Conservation (phyloP, 192 early-diverging fungal genomes). For the Backusella liffmaniae region DNA sequence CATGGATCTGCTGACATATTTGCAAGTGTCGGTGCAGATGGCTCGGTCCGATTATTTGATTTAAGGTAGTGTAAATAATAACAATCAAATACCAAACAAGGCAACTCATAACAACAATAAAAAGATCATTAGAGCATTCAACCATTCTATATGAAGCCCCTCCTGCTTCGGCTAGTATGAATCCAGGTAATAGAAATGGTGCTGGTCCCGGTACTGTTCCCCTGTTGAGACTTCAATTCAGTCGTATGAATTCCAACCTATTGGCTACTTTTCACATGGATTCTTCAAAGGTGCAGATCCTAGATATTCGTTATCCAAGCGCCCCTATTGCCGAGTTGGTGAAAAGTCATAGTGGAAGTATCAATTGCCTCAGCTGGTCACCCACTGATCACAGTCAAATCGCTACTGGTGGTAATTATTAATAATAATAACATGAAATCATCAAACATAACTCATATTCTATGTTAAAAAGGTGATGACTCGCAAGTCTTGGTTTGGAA, state of each 20-base stretch:
- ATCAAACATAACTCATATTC: not conserved
- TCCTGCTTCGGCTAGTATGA: conserved; percentile 23
- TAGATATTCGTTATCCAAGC: conserved; percentile 92
- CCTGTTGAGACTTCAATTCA: conserved; percentile 86
- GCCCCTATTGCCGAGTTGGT: conserved; percentile 78
- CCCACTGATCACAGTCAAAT: conserved; percentile 78
- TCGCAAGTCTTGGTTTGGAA: conserved; percentile 93
- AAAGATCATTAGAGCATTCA: conserved; percentile 90
- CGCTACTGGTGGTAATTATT: conserved; percentile 74
- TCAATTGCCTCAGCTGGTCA: conserved; percentile 89
- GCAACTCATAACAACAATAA: not conserved
- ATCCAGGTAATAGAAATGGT: not conserved
- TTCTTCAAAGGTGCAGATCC: conserved; percentile 74
- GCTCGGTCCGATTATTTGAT: conserved; percentile 97
- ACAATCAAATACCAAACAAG: conserved; percentile 4
- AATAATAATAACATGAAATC: not conserved
- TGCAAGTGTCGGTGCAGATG: conserved; percentile 98
- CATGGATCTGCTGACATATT: conserved; percentile 83
- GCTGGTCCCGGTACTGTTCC: conserved; percentile 43
- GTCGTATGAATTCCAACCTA: conserved; percentile 87
- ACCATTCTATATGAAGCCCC: conserved; percentile 96
- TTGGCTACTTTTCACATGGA: conserved; percentile 91
- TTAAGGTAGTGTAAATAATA: conserved; percentile 53
- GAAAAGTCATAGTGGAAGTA: conserved; percentile 67
- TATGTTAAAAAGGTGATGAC: conserved; percentile 69